These are phyloP conservation scores for Aschersonia sp. DNA, from an alignment of 2,329 filamentous ascomycete species.

Conservation along the genomic window DNA sequence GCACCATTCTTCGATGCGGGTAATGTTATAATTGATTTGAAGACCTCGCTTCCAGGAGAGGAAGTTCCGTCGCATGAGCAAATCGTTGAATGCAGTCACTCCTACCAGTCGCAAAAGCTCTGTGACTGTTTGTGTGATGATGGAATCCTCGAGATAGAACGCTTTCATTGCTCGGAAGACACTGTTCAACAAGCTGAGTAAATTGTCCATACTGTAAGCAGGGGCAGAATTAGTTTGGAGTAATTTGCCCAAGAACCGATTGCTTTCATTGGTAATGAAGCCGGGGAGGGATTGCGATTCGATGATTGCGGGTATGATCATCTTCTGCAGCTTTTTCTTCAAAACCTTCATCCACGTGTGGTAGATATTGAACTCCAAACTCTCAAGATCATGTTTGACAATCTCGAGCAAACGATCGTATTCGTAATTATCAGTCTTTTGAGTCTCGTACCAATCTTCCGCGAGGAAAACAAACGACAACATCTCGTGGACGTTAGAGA, in stretches of 20 bases:
- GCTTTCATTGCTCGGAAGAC: constrained; percentile 99
- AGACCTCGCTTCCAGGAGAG: constrained; percentile 97
- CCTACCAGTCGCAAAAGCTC: constrained; percentile 87
- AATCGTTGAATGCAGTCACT: constrained; percentile 95
- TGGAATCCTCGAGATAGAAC: constrained; percentile 91
- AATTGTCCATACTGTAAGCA: constrained; percentile 99
- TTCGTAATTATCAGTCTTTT: constrained; percentile 98
- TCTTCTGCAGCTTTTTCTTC: constrained; percentile 98
- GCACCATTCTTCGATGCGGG: constrained; percentile 98
- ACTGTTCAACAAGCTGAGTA: constrained; percentile 88
- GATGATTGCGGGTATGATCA: constrained; percentile 98
- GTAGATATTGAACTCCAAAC: constrained; percentile 98
- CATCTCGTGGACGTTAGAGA: constrained; percentile 99
- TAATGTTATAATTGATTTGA: constrained; percentile 99
- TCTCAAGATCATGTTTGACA: constrained; percentile 97
- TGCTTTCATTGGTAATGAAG: constrained; percentile 97
- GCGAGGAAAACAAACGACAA: constrained; percentile 97
- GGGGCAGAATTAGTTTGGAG: constrained; percentile 79
- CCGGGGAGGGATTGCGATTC: constrained; percentile 96
- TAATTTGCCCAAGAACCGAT: constrained; percentile 94
- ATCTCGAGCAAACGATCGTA: constrained; percentile 96
- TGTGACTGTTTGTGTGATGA: constrained; percentile 90
- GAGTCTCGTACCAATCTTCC: constrained; percentile 98
- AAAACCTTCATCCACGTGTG: constrained; percentile 99
- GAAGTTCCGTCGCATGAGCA: constrained; percentile 96